Conservation (phyloP, 495 filamentous ascomycete genomes). For the Neurospora sp. region DNA sequence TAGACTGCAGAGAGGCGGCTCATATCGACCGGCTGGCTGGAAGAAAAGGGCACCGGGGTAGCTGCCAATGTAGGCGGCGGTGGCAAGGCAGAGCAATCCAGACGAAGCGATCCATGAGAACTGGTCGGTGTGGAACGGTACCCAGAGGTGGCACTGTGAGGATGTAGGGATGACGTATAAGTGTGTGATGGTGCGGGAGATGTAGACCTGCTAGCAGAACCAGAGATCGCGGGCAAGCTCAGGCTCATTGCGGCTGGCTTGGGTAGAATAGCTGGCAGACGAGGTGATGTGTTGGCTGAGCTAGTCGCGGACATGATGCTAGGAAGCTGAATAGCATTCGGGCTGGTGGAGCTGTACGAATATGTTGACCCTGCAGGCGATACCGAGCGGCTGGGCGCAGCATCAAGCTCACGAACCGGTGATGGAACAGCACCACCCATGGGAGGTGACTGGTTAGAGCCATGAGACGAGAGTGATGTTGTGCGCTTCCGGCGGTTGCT, state of each 20-base stretch:
- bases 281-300: slow-evolving; percentile 29
- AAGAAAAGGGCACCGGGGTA: slow-evolving; percentile 9
- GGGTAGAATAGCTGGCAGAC: slow-evolving; percentile 48
- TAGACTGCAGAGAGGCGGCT: slow-evolving; percentile 59
- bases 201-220: slow-evolving; percentile 11
- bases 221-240: slow-evolving; percentile 18
- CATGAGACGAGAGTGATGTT: slow-evolving; percentile 48
- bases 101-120: slow-evolving; percentile 30
- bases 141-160: slow-evolving; percentile 17
- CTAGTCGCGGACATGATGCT: slow-evolving; percentile 29
- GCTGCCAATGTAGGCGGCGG: slow-evolving; percentile 23
- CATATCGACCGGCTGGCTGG: slow-evolving; percentile 47
- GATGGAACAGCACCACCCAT: slow-evolving; percentile 35
- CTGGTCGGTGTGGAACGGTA: slow-evolving; percentile 21
- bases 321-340: slow-evolving; percentile 33
- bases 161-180: slow-evolving; percentile 26
- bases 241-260: slow-evolving; percentile 46
- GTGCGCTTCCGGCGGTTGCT: slow-evolving; percentile 64
- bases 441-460: slow-evolving; percentile 36
- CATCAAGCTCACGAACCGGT: slow-evolving; percentile 34
- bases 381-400: slow-evolving; percentile 19
- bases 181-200: slow-evolving; percentile 25
- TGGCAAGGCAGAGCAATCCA: slow-evolving; percentile 39
- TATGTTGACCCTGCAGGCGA: slow-evolving; percentile 28
- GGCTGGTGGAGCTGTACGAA: slow-evolving; percentile 28